Percentiles rank a stretch among this genome's conserved stretches.
Conservation (phyloP, 2,329 filamentous ascomycete species). For the Leptographium procerum region DNA sequence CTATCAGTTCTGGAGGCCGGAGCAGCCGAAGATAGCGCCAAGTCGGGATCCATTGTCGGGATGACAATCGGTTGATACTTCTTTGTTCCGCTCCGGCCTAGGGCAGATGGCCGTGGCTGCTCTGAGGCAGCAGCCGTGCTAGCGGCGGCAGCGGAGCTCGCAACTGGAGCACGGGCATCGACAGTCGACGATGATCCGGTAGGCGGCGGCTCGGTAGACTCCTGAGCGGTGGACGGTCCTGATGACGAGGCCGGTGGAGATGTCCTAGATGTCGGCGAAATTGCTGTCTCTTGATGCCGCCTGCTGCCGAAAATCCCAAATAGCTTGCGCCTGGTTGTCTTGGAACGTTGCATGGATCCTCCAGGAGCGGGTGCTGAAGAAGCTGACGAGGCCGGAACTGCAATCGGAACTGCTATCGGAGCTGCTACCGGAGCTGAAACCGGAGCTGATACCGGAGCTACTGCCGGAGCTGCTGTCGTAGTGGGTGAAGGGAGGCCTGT, state of each 20-base stretch:
- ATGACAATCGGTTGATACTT: slow-evolving; percentile 33
- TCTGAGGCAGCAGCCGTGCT: background rate
- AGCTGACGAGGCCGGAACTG: slow-evolving; percentile 3
- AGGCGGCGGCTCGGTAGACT: background rate
- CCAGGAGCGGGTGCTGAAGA: background rate
- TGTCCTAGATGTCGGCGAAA: no score
- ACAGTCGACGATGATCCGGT: background rate
- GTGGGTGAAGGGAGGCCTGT: background rate
- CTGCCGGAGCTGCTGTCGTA: background rate
- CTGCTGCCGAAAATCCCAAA: slow-evolving; percentile 40
- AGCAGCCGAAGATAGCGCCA: slow-evolving; percentile 19
- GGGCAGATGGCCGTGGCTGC: slow-evolving; percentile 6
- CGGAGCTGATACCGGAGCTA: slow-evolving; percentile 6
- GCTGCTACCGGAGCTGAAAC: background rate
- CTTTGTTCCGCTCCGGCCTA: slow-evolving; percentile 25
- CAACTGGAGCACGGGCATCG: background rate
- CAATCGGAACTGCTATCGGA: background rate
- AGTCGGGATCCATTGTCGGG: slow-evolving; percentile 20
- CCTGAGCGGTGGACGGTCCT: background rate
- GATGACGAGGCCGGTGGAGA: background rate
- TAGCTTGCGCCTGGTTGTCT: slow-evolving; percentile 47
- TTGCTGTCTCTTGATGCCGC: slow-evolving; percentile 23
- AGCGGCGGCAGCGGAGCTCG: no score
- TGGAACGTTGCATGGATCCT: slow-evolving; percentile 26
- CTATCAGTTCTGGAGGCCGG: background rate